Evolutionary conservation across 1,284 basidiomycete genomes (phyloP).

Genomic region (Flammula alnicola): DNA sequence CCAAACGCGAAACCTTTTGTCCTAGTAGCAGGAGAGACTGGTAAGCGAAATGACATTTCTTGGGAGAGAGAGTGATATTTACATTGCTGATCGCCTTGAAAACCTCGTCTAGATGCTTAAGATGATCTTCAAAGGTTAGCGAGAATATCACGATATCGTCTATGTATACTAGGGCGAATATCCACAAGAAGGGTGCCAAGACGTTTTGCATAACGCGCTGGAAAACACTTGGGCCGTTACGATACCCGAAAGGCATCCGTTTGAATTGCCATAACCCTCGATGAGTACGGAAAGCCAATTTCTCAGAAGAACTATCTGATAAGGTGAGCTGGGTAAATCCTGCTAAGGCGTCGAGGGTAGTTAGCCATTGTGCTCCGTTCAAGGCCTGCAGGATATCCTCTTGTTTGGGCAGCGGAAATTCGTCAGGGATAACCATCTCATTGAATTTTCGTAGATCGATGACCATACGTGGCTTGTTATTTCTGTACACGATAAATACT

Average conservation of each 20-base stretch:
- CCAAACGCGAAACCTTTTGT: conserved; percentile 27
- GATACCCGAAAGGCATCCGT: conserved; percentile 46
- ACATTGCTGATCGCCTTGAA: conserved; percentile 31
- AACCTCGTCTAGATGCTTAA: conserved; percentile 34
- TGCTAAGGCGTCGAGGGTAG: conserved; percentile 41
- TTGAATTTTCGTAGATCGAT: conserved; percentile 26
- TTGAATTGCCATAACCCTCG: conserved; percentile 44
- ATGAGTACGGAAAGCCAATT: conserved; percentile 42
- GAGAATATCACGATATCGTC: conserved; percentile 44
- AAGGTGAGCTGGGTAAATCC: conserved; percentile 46
- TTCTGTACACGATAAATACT: conserved; percentile 25
- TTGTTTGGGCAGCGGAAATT: conserved; percentile 46
- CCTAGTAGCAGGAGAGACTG: conserved; percentile 35
- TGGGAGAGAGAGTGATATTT: conserved; percentile 37
- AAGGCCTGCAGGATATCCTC: conserved; percentile 41
- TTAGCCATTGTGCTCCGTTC: conserved; percentile 37
- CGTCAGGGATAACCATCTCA: conserved; percentile 35
- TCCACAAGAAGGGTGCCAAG: conserved; percentile 41
- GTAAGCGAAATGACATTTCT: conserved; percentile 39
- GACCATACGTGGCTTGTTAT: conserved; percentile 26
- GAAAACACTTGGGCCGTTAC: conserved; percentile 45
- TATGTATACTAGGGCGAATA: conserved; percentile 44
- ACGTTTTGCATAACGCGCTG: conserved; percentile 45
- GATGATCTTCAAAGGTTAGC: conserved; percentile 36
- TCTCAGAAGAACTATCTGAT: conserved; percentile 32